phyloP scores from a whole-genome alignment of 257 asterid species.

The Salvia miltiorrhiza region DNA sequence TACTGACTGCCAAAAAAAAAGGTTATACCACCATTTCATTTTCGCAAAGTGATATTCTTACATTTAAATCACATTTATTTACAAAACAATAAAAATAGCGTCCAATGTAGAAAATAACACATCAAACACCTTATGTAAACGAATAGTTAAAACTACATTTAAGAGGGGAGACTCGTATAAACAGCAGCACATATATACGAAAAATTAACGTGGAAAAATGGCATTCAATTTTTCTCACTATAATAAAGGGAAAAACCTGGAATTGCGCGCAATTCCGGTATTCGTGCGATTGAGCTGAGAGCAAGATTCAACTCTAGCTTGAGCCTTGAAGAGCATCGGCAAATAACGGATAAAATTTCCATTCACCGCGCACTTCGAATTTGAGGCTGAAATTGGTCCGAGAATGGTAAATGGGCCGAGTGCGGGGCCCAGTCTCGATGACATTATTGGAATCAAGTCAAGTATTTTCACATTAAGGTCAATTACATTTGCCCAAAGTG shows the following conservation, averaged over 20 bases:
- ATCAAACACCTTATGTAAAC: not conserved
- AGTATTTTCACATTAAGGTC: too few species aligned
- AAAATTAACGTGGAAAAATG: not conserved
- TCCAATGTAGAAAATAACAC: not conserved
- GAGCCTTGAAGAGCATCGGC: not conserved
- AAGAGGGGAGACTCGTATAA: not conserved
- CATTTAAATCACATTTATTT: not conserved
- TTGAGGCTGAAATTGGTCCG: constrained; percentile 29
- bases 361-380: not conserved
- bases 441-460: too few species aligned
- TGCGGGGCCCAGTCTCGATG: not conserved
- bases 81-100: not conserved
- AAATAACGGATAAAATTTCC: not conserved
- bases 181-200: not conserved
- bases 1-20: not conserved
- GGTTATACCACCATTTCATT: not conserved
- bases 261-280: not conserved
- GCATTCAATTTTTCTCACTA: not conserved
- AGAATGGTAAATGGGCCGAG: not conserved
- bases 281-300: constrained; percentile 13
- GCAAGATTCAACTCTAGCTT: not conserved
- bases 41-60: not conserved
- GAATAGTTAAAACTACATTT: not conserved
- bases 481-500: too few species aligned
- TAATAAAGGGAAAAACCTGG: constrained; percentile 19